Conservation (phyloP, 768 basidiomycete species). For the Mycena galericulata region DNA sequence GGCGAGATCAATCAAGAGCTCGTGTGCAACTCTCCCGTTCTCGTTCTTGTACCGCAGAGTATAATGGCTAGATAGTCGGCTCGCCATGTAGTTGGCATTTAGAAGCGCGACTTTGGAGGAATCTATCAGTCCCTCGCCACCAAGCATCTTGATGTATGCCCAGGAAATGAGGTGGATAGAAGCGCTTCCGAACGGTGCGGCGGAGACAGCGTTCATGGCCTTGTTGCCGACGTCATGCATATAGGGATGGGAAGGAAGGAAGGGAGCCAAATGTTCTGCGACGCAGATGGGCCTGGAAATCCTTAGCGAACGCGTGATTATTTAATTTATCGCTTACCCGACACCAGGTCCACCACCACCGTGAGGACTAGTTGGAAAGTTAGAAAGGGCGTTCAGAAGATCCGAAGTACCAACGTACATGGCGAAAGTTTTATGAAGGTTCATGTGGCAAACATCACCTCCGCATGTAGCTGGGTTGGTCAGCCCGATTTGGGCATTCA, state of each 20-base stretch:
- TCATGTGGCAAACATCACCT: constrained; percentile 98
- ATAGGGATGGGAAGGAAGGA: constrained; percentile 91
- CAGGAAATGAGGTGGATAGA: constrained; percentile 97
- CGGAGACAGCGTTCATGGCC: constrained; percentile 89
- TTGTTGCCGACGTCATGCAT: constrained; percentile 73
- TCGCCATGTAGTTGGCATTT: constrained; percentile 98
- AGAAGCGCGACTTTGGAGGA: constrained; percentile 90
- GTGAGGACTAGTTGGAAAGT: constrained; percentile 73
- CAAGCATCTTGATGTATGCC: constrained; percentile 99
- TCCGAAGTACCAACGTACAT: constrained; percentile 66
- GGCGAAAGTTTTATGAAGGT: constrained; percentile 97
- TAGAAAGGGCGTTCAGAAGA: background rate
- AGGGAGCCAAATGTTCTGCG: constrained; percentile 92
- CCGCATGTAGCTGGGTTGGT: constrained; percentile 96
- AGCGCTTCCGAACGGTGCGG: constrained; percentile 94
- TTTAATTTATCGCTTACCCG: constrained; percentile 62
- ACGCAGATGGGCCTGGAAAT: constrained; percentile 86
- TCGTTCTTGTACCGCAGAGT: constrained; percentile 89
- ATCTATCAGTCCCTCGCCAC: constrained; percentile 87
- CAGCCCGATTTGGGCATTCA: constrained; percentile 93
- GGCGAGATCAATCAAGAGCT: constrained; percentile 93
- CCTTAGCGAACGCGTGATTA: constrained; percentile 23
- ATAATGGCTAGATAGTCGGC: constrained; percentile 86
- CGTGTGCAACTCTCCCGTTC: constrained; percentile 95
- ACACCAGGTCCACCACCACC: constrained; percentile 98